Base-by-base conservation (phyloP, 352 stramenopile species). In the Phytophthora syringae region DNA sequence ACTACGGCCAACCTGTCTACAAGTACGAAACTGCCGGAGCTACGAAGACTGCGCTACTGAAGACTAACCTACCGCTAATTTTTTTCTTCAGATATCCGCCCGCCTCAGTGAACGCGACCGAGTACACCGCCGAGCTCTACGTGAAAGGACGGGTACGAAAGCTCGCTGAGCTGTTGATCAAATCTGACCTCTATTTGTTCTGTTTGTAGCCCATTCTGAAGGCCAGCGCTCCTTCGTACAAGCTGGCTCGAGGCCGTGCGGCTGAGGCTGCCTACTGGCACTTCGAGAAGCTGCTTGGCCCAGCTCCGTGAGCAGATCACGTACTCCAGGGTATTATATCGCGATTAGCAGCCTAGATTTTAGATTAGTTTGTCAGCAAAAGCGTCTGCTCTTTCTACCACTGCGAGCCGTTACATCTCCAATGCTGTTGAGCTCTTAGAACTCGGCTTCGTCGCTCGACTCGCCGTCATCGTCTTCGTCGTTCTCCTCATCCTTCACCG, bases 381-480 rank as follows among this genome's bases (percentile, higher is more conserved):
- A 16, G 20, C 13, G 30, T 13, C n/a, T n/a, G n/a, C 30, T 37
- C 30, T 37, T 34, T 37, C 30, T 37, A 13, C 30, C 11, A 37
- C 21, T 24, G 45, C 47, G 44, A 36, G 24, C 18, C 56, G 37
- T 11, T 36, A 40, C 61, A 68, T 64, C 55, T 68, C 58, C n/a
- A n/a, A n/a, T n/a, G n/a, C n/a, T n/a, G n/a, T 44, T 64, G 16
- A 12, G 45, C 49, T 79, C 90, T n/a, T n/a, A 95, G 60, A 95
- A 95, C 65, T 95, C 87, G 43, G 87, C 87, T 66, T 94, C 86
- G 55, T 93, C 86, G 60, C 86, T 94, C 50, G 85, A 89, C 47
- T 89, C 82, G 47, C 88, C 86, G 45, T 92, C 86, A n/a, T 93
- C 79, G 28, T 79, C 80, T 12, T 60, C 73, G 2, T 59, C 65